These are phyloP conservation scores for Erodium chrysanthum DNA, from an alignment of 441 rosid genomes.

Conservation along the genomic window DNA sequence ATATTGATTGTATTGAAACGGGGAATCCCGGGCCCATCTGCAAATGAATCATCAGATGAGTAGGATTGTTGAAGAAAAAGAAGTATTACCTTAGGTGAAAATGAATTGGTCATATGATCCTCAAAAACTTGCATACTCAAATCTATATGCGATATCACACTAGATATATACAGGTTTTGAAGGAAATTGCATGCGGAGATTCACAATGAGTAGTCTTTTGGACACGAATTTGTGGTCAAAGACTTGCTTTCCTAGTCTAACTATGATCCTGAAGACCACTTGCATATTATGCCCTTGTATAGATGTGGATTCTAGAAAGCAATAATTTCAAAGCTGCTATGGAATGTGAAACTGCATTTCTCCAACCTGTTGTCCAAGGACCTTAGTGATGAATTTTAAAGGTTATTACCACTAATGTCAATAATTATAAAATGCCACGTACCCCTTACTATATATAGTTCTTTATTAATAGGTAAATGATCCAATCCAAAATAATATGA, in stretches of 20 bases:
- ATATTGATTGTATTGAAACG: constrained; percentile 76
- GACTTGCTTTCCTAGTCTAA: neutral
- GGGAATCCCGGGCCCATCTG: constrained; percentile 89
- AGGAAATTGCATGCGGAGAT: neutral
- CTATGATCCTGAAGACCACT: neutral
- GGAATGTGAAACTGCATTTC: neutral
- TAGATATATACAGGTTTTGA: neutral
- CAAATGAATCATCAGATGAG: constrained; percentile 11
- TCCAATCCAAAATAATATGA: neutral
- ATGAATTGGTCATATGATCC: neutral
- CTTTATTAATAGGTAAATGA: neutral
- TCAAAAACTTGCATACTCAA: neutral
- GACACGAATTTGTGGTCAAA: neutral
- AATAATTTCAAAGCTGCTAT: neutral
- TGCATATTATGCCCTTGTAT: neutral
- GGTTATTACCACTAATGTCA: neutral
- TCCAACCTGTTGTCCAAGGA: neutral
- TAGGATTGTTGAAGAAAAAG: neutral
- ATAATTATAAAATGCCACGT: neutral
- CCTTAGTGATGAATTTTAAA: neutral
- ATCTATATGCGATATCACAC: neutral
- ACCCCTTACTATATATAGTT: neutral
- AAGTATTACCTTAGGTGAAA: neutral
- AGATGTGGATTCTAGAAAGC: neutral
- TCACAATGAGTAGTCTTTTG: too few species aligned